Conservation (phyloP, 768 basidiomycete genomes). For the Suillus clintonianus region DNA sequence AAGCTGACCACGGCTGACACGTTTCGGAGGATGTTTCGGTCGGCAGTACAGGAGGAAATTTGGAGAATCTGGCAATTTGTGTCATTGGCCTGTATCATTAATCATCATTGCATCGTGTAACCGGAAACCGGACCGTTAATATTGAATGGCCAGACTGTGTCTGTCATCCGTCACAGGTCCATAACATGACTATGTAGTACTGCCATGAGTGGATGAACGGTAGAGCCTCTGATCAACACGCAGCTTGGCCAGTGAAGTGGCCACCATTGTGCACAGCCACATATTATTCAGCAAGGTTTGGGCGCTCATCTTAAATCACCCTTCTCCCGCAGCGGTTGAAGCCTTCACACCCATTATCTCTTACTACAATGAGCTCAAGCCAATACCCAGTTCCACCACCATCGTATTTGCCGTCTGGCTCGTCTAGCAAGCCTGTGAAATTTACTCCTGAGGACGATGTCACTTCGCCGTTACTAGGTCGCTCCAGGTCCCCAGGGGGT, state of each 20-base stretch:
- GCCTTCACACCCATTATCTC: conserved; percentile 6
- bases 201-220: conserved; percentile 4
- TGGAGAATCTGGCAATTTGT: neutral
- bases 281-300: conserved; percentile 25
- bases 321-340: neutral
- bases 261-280: conserved; percentile 23
- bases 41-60: neutral
- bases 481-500: conserved; percentile 44
- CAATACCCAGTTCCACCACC: conserved; percentile 64
- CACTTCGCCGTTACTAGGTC: conserved; percentile 58
- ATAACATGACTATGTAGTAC: neutral
- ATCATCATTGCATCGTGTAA: neutral
- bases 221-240: conserved; percentile 6
- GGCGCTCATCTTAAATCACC: conserved; percentile 12
- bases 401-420: conserved; percentile 48
- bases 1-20: neutral
- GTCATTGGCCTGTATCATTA: neutral
- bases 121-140: neutral
- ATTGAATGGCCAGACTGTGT: neutral
- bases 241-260: conserved; percentile 4
- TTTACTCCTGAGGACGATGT: conserved; percentile 39
- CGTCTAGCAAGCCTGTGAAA: conserved; percentile 37
- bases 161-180: neutral
- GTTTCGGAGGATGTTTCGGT: neutral
- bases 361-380: conserved; percentile 49